Base-by-base conservation (phyloP, 2,329 filamentous ascomycete species). In the Xylaria sp. region DNA sequence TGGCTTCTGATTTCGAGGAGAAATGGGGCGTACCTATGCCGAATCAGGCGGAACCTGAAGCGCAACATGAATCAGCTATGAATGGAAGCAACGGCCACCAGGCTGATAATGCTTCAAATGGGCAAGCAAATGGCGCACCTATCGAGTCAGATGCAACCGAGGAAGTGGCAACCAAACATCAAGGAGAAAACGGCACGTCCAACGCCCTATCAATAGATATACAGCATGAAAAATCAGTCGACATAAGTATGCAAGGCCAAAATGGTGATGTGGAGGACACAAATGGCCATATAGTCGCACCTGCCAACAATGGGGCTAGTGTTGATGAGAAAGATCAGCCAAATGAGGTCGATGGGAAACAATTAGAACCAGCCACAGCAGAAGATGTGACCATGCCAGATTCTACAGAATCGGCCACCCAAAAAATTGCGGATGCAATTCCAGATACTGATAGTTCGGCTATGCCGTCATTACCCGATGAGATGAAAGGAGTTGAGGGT, bases 21-120 rank as follows among this genome's bases (percentile, higher is more conserved):
- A 83, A 84, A 31, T 89, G 87, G 86, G 81, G 76, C 0, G 79
- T 83, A 8, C 73, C 81, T 63, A 71, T 86, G 57, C 83, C 83
- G 0, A 75, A 55, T 2, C 48, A 41, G 31, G 28, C 65, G 28
- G 3, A 28, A 28, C 28, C 28, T 28, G 28, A 28, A 28, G 28
- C 28, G n/a, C 37, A 65, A 7, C 46, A 37, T 6, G 51, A 39
- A 15, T 31, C 50, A 2, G 23, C 37, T 25, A 10, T 13, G n/a
- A 23, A 39, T 28, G 31, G 18, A 41, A 50, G 44, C 12, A 13
- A n/a, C 1, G 31, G 23, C 28, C 41, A 10, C n/a, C 51, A 54
- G 6, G 15, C n/a, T 44, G 44, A n/a, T n/a, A 7, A 9, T 28
- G 23, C 20, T 31, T 48, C 44, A 28, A 37, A 59, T 13, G 60